phyloP scores from a whole-genome alignment of 75 land plant species.

The Ceratopteris richardii region DNA sequence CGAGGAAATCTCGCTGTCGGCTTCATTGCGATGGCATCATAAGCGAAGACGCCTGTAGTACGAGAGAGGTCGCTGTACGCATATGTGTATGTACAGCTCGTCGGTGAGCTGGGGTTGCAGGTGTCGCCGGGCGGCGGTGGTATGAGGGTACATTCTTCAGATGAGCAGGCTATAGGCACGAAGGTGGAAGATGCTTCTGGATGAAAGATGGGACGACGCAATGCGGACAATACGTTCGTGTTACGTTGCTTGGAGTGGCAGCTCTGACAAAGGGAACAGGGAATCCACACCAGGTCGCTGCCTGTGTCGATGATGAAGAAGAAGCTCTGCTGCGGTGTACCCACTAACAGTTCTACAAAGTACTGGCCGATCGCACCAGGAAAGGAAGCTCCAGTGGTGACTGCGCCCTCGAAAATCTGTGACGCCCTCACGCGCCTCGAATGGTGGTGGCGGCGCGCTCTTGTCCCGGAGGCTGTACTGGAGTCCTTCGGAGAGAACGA shows the following conservation, averaged over 20 bases:
- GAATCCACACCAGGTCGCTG: slow-evolving; percentile 51
- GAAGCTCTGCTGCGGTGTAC: slow-evolving; percentile 46
- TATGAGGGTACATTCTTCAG: slow-evolving; percentile 8
- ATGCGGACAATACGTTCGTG: slow-evolving; percentile 16
- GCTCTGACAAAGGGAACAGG: slow-evolving; percentile 11
- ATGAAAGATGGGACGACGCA: too few relatives aligned
- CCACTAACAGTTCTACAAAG: slow-evolving; percentile 42
- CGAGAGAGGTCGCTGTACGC: too few relatives aligned
- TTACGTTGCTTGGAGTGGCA: neutral
- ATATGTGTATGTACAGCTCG: too few relatives aligned
- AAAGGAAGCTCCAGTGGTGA: slow-evolving; percentile 26
- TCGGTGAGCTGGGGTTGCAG: slow-evolving; percentile 11
- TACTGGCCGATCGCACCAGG: slow-evolving; percentile 39
- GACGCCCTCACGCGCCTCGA: neutral
- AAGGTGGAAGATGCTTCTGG: too few relatives aligned
- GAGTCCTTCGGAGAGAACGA: too few relatives aligned
- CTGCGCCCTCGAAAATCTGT: slow-evolving; percentile 17
- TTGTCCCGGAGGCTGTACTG: too few relatives aligned
- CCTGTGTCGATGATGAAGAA: slow-evolving; percentile 59
- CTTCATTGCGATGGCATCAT: slow-evolving; percentile 3
- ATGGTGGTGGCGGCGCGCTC: neutral
- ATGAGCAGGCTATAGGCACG: slow-evolving; percentile 32
- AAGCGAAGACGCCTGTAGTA: neutral
- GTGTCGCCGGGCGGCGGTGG: neutral
- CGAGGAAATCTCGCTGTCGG: too few relatives aligned